Conservation (phyloP, 805 yeast species). For the Barnettozyma pratensis region DNA sequence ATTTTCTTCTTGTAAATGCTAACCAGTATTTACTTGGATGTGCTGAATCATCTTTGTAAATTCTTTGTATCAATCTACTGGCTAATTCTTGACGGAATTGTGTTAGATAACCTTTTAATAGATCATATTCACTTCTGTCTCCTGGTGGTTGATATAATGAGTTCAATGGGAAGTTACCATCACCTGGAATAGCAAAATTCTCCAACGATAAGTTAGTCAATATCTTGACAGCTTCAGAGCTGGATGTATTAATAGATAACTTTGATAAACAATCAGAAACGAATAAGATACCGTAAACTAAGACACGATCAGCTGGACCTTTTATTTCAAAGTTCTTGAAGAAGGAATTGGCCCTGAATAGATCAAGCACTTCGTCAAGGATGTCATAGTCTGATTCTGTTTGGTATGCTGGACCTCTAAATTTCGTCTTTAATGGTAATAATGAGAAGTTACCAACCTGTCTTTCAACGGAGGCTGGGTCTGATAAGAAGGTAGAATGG, state of each 20-base stretch:
- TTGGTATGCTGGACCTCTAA: slow-evolving; percentile 90
- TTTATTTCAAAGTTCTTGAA: slow-evolving; percentile 96
- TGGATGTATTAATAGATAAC: slow-evolving; percentile 43
- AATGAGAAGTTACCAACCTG: slow-evolving; percentile 72
- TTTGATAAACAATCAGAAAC: slow-evolving; percentile 78
- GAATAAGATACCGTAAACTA: slow-evolving; percentile 90
- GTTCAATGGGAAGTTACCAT: slow-evolving; percentile 89
- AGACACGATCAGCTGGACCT: slow-evolving; percentile 87
- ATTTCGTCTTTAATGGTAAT: slow-evolving; percentile 79
- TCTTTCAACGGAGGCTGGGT: slow-evolving; percentile 52
- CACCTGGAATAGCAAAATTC: slow-evolving; percentile 90
- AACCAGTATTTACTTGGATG: slow-evolving; percentile 90
- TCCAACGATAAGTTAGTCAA: slow-evolving; percentile 85
- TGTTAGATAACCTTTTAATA: slow-evolving; percentile 73
- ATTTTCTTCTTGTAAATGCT: slow-evolving; percentile 90
- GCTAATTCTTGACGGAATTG: slow-evolving; percentile 96
- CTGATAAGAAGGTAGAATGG: slow-evolving; percentile 73
- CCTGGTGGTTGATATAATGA: slow-evolving; percentile 68
- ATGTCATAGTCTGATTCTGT: slow-evolving; percentile 77
- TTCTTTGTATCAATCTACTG: slow-evolving; percentile 65
- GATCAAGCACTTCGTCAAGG: slow-evolving; percentile 83
- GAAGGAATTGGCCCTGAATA: slow-evolving; percentile 93
- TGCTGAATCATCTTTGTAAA: slow-evolving; percentile 55
- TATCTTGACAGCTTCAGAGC: slow-evolving; percentile 57
- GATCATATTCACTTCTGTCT: slow-evolving; percentile 69